Conservation (phyloP, 305 asterid species). For the Euphrasia arctica region DNA sequence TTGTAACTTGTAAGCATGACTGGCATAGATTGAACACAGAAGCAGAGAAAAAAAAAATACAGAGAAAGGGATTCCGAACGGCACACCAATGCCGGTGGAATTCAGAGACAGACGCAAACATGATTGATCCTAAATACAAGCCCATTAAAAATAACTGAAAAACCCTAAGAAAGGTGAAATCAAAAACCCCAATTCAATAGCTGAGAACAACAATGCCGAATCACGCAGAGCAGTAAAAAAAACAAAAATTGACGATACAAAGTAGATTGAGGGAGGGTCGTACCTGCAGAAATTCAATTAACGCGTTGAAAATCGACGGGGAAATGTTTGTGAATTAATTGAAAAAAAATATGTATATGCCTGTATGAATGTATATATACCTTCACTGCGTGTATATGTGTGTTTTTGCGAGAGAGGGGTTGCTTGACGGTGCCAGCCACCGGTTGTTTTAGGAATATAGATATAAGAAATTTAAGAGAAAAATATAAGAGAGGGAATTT, state of each 20-base stretch:
- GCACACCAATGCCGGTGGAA: constrained; percentile 15
- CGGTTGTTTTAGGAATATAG: constrained; percentile 33
- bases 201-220: constrained; percentile 50
- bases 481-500: background rate
- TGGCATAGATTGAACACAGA: background rate
- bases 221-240: constrained; percentile 24
- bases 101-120: constrained; percentile 9
- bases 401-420: constrained; percentile 25
- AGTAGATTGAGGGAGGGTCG: constrained; percentile 29
- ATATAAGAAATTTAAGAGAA: background rate
- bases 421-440: constrained; percentile 48
- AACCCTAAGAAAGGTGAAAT: constrained; percentile 40
- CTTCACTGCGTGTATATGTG: constrained; percentile 7
- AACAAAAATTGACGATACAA: background rate
- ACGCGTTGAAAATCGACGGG: constrained; percentile 14
- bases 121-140: constrained; percentile 7
- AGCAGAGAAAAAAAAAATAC: background rate
- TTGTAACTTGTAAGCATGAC: background rate
- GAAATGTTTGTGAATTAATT: constrained; percentile 20
- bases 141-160: constrained; percentile 13
- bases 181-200: constrained; percentile 40
- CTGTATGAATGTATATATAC: constrained; percentile 7
- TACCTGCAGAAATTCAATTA: constrained; percentile 35
- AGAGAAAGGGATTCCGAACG: too few species aligned
- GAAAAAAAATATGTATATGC: background rate